Base-by-base conservation (phyloP, 345 rosid genomes). In the Diplotaxis tenuifolia region DNA sequence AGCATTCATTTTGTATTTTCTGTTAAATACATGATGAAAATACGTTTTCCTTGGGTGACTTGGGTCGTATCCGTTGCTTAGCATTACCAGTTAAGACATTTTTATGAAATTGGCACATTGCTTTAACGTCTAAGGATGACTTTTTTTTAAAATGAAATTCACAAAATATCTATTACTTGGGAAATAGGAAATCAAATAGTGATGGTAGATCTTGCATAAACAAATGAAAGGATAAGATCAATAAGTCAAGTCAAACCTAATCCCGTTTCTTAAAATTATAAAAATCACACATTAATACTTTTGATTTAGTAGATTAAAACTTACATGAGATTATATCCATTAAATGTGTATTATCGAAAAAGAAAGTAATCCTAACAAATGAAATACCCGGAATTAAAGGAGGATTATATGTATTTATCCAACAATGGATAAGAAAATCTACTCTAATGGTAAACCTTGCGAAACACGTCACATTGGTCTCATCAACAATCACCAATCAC, bases 361-460 rank as follows among this genome's bases (percentile, higher is more conserved):
- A 15, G 34, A 60, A 29, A 71, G 59, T 28, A 12, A 49, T 71
- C 50, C 19, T 12, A 40, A 12, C 0, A 9, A 21, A n/a, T 47
- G 21, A 19, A 52, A 52, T 9, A 52, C 19, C 4, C 6, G 4
- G 8, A 21, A 3, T 9, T 47, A 22, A 12, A 22, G 16, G 52
- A 62, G 28, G 55, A 34, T 4, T 9, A 49, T 4, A 50, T 52
- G 57, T 56, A 19, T 27, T 65, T 56, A 74, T 74, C 78, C 54
- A 58, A 34, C 11, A 60, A 7, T 20, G 50, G 50, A 45, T 40
- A 40, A 40, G 49, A 12, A 40, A 14, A 38, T 38, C 15, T 38
- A 1, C 50, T 50, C 23, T 59, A 16, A 8, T 32, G 12, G 49
- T 45, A 59, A 32, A 28, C 28, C 78, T 61, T 68, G 69, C 3